Evolutionary conservation across 768 basidiomycete genomes (phyloP), one percentile per base, ranked within the genome.

Genomic region (Mycena floridula): DNA sequence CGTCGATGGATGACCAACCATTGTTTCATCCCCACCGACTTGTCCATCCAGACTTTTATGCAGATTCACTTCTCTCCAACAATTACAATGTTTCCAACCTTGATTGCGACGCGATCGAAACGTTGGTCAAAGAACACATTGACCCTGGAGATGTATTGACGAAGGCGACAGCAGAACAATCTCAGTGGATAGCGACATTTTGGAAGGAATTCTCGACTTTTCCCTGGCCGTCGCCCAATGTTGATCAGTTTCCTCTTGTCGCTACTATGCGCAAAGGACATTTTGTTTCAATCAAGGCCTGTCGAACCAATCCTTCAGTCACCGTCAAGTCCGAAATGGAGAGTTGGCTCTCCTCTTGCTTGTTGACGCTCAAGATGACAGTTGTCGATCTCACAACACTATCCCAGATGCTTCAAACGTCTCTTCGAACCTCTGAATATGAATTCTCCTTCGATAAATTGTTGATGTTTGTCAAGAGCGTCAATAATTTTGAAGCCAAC

Each of bases 231-330:
- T 18, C 18, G 32, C 7, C 18, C 32, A 15, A 59, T 4, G 55
- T 65, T 9, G 41, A 45, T 2, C 36, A 42, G 7, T 67, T 64
- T 43, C 65, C 66, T 2, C 51, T 73, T 12, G 63, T 73, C 1
- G 63, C 60, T 8, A 67, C 65, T 3, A 50, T 46, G 24, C 47
- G 25, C 4, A 28, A 44, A 1, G 52, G 54, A 8, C 37, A 48
- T 6, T 70, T 63, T 25, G 57, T 63, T n/a, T 69, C 68, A 3
- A 44, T 70, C 12, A 26, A 48, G 2, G 50, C 60, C 27, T 65
- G 66, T 42, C 54, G 42, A 40, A 46, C 57, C 8, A 51, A 46
- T 35, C 32, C 32, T 15, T 35, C 32, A 13, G 7, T 35, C 3
- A 7, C 38, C 23, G 35, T 47, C 39, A 32, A 45, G 22, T 40